These are phyloP conservation scores for Penicillium sp. DNA, from an alignment of 2,329 filamentous ascomycete species.

Conservation along the genomic window DNA sequence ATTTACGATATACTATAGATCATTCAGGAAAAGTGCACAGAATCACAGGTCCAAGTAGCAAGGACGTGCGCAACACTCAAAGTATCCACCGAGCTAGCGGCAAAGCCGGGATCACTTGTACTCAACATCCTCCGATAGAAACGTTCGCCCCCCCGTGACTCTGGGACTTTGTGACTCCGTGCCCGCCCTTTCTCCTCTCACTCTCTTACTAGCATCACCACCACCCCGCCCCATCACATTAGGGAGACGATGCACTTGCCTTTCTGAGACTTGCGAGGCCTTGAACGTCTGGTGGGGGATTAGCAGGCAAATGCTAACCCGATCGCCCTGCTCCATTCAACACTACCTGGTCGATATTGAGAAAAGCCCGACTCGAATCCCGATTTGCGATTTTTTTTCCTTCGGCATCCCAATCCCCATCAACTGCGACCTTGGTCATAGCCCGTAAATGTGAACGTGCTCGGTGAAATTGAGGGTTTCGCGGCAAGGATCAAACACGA, in stretches of 20 bases:
- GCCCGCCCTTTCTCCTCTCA: constrained; percentile 14
- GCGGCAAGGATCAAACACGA: neutral
- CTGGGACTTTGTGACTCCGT: constrained; percentile 3
- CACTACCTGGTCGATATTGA: neutral
- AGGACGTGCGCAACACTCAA: constrained; percentile 12
- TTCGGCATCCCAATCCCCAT: neutral
- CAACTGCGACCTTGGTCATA: neutral
- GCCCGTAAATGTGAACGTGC: neutral
- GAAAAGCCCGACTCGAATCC: neutral
- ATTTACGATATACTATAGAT: neutral
- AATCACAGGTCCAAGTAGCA: neutral
- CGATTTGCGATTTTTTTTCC: neutral
- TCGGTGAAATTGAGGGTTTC: neutral
- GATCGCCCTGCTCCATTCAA: neutral
- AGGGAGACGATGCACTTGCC: constrained; percentile 10
- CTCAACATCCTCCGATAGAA: constrained; percentile 13
- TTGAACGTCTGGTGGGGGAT: constrained; percentile 13
- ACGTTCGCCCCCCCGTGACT: constrained; percentile 13
- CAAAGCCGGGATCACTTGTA: constrained; percentile 14
- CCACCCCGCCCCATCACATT: constrained; percentile 4
- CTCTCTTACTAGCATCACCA: neutral
- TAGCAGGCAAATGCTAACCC: constrained; percentile 1
- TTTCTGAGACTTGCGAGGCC: constrained; percentile 3
- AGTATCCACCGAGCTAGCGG: constrained; percentile 20
- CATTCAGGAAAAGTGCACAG: neutral